Evolutionary conservation across 2,329 filamentous ascomycete species (phyloP).

Genomic region (Xylariaceae sp.): DNA sequence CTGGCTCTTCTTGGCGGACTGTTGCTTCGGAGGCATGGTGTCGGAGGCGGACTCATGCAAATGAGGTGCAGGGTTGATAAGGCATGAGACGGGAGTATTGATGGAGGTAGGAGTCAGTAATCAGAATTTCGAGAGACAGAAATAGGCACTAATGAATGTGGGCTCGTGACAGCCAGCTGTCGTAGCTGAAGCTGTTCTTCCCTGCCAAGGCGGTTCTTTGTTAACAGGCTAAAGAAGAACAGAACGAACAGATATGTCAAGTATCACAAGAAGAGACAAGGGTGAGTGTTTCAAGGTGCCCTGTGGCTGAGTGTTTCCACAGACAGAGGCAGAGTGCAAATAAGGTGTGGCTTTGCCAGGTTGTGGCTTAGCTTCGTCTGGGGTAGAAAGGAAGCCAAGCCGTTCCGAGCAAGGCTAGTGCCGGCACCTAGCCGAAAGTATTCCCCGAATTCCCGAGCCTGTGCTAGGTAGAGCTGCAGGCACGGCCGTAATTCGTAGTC

Average conservation of each 20-base stretch:
- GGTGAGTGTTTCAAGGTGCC: no score
- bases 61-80: neutral
- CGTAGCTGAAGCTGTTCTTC: conserved; percentile 13
- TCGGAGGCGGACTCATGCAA: neutral
- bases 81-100: conserved; percentile 2
- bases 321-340: no score
- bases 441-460: no score
- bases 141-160: neutral
- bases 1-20: conserved; percentile 15
- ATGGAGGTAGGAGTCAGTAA: neutral
- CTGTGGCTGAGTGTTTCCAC: no score
- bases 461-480: no score
- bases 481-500: no score
- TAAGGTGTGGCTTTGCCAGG: no score
- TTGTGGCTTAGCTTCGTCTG: no score
- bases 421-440: no score
- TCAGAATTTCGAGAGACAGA: conserved; percentile 4
- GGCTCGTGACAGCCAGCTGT: conserved; percentile 26
- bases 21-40: conserved; percentile 23
- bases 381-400: no score
- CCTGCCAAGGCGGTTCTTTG: conserved; percentile 1
- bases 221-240: conserved; percentile 11
- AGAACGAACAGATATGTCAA: conserved; percentile 6
- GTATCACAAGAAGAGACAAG: conserved; percentile 6
- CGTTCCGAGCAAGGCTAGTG: no score